A percentile compares a stretch with the other conserved stretches of the same genome.
phyloP scores from a whole-genome alignment of 192 early-diverging fungal species.

The Funneliformis mosseae region DNA sequence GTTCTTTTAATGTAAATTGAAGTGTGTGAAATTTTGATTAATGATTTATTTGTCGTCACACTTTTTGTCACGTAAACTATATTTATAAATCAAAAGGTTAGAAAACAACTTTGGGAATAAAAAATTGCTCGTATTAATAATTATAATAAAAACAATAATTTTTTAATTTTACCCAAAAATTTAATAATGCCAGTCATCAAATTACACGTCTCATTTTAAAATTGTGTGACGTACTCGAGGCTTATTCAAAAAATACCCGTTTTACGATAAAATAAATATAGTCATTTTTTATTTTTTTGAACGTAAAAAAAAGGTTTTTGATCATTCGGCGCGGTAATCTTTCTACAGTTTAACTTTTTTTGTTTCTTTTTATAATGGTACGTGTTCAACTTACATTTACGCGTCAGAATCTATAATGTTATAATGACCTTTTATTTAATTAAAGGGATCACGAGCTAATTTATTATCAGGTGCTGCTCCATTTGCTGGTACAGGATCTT shows the following conservation, averaged over 20 bases:
- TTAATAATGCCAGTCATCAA: neutral
- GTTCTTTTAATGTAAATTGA: neutral
- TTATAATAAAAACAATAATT: too few relatives aligned
- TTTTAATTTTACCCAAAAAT: too few relatives aligned
- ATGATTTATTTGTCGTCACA: neutral
- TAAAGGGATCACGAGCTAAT: conserved; percentile 1
- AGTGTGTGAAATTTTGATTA: neutral
- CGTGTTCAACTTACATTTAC: neutral
- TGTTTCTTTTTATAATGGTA: neutral
- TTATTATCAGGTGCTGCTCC: conserved; percentile 26
- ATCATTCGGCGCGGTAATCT: too few relatives aligned
- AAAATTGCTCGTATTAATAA: neutral
- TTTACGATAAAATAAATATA: too few relatives aligned
- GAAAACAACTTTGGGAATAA: neutral
- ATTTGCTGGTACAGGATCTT: conserved; percentile 1
- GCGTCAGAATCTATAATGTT: neutral
- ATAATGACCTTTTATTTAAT: neutral
- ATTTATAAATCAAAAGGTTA: neutral
- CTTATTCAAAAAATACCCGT: too few relatives aligned
- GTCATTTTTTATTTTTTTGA: too few relatives aligned
- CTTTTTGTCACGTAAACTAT: neutral
- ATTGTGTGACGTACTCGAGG: neutral
- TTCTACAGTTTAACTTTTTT: too few relatives aligned
- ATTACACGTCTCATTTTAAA: neutral
- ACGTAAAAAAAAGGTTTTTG: too few relatives aligned